phyloP scores from a whole-genome alignment of 2,329 filamentous ascomycete species.

The Falciphora oryzae region DNA sequence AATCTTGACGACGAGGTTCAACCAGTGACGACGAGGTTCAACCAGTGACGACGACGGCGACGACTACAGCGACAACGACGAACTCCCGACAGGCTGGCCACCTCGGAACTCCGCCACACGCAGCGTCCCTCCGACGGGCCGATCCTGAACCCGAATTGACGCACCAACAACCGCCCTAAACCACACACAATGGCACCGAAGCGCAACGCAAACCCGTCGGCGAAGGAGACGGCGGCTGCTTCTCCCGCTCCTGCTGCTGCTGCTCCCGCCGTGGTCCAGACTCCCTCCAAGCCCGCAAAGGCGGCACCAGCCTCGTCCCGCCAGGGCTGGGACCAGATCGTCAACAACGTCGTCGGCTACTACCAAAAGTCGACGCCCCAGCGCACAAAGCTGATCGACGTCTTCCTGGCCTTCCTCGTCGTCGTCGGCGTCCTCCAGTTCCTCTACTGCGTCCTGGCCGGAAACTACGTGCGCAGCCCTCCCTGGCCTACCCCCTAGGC shows the following conservation, averaged over 20 bases:
- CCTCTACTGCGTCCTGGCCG: conserved; percentile 81
- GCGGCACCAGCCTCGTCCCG: background rate
- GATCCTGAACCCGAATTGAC: background rate
- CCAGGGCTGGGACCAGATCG: conserved; percentile 51
- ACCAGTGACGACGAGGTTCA: background rate
- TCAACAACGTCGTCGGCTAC: conserved; percentile 65
- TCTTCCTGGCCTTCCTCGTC: conserved; percentile 83
- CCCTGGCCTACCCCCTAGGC: background rate
- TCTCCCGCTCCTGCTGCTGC: background rate
- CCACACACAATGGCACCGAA: conserved; percentile 13
- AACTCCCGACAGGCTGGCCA: background rate
- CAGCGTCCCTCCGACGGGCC: too few species aligned
- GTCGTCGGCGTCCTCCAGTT: conserved; percentile 88
- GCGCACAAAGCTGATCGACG: conserved; percentile 85
- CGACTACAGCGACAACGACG: background rate
- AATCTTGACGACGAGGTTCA: background rate
- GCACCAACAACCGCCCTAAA: background rate
- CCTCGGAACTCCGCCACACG: background rate
- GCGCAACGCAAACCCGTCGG: conserved; percentile 10
- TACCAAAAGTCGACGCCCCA: conserved; percentile 81
- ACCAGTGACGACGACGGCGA: conserved; percentile 3
- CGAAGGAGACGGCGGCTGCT: conserved; percentile 1
- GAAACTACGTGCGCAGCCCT: conserved; percentile 73
- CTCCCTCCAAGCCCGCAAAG: conserved; percentile 6
- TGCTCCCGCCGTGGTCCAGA: background rate